These are phyloP conservation scores for Gypsophila paniculata DNA, from an alignment of 179 eudicot genomes.

Conservation along the genomic window DNA sequence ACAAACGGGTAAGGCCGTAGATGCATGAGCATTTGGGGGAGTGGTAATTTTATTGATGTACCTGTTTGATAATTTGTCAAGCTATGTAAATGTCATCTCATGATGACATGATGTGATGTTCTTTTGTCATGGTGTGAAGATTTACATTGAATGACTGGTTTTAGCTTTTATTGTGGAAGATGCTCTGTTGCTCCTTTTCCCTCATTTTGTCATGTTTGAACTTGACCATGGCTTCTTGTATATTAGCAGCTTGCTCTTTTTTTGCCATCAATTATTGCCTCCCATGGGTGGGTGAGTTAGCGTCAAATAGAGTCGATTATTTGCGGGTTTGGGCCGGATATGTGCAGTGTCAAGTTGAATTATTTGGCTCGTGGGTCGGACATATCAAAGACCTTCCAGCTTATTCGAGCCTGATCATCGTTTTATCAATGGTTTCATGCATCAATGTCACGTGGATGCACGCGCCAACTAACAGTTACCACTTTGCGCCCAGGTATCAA, in stretches of 20 bases:
- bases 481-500: too few relatives aligned
- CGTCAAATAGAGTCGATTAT: too few relatives aligned
- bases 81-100: conserved; percentile 21
- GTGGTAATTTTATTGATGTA: too few relatives aligned
- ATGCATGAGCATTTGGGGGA: too few relatives aligned
- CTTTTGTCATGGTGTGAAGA: conserved; percentile 25
- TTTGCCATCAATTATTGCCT: conserved; percentile 16
- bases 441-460: not conserved
- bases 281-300: not conserved
- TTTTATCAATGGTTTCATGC: too few relatives aligned
- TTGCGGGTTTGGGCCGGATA: too few relatives aligned
- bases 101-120: conserved; percentile 21
- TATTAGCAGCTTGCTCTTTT: conserved; percentile 1
- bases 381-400: too few relatives aligned
- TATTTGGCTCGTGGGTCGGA: too few relatives aligned
- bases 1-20: too few relatives aligned
- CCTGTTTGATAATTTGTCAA: not conserved
- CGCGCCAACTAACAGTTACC: not conserved
- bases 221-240: conserved; percentile 20
- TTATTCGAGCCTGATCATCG: too few relatives aligned
- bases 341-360: too few relatives aligned
- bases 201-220: conserved; percentile 11
- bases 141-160: conserved; percentile 19
- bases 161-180: conserved; percentile 20
- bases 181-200: conserved; percentile 24